Base-by-base conservation (phyloP, 768 basidiomycete species). In the Tubosaeta brunneosetosa region DNA sequence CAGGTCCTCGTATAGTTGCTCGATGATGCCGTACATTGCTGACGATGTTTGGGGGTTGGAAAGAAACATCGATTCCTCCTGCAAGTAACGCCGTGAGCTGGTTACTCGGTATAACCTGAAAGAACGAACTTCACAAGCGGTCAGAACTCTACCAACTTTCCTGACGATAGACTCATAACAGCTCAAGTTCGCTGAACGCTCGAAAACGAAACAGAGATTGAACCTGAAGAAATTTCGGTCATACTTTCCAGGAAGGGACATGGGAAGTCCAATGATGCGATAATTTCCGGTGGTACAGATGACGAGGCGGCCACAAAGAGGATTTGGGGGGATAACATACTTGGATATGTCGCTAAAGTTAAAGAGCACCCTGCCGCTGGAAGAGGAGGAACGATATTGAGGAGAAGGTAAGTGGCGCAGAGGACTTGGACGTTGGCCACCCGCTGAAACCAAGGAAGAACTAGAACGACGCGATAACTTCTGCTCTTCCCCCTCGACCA, bases 131-230 rank as follows among this genome's bases (percentile, higher is more conserved):
- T 98, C 97, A 65, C 93, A 93, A 14, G 83, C 75, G 31, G 85
- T 83, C 54, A 99, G 71, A 32, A 97, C 93, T 27, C 94, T 84
- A 59, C 88, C 92, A 40, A 93, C 85, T 76, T 99, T 99, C 47
- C 95, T 82, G 9, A 97, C 92, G 46, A 99, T 83, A 4, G 94
- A 91, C 58, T 98, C 95, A 71, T 94, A 98, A 59, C 93, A 94
- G 63, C 91, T 93, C 49, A 97, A 74, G 67, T 97, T 94, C 11
- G 92, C 92, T 25, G 81, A 80, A 42, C 90, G 83, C 44, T 93
- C 88, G 68, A 99, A 99, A 3, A 97, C 95, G 68, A 97, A 97
- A 69, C 94, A 97, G 26, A 97, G 72, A 66, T 98, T 98, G 72
- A 90, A 97, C 57, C 87, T 79, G 69, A 97, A 94, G 67, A 88